phyloP scores from a whole-genome alignment of 345 rosid species.

The Noccaea caerulescens region DNA sequence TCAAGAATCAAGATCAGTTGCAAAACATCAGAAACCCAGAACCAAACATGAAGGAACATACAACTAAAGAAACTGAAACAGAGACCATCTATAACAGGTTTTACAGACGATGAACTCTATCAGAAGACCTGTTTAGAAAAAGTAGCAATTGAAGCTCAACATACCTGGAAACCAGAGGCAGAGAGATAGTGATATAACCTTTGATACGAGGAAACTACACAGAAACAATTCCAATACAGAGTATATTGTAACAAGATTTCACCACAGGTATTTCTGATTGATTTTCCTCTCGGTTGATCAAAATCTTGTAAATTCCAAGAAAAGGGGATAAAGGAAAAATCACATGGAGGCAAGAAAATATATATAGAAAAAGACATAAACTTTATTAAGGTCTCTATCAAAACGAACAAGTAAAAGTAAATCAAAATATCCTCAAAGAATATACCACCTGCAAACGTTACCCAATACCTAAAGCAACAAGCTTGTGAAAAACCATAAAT shows the following conservation, averaged over 20 bases:
- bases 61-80: slow-evolving; percentile 14
- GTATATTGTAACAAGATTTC: slow-evolving; percentile 29
- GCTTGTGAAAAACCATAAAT: slow-evolving; percentile 8
- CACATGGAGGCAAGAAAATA: slow-evolving; percentile 32
- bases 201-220: slow-evolving; percentile 15
- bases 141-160: slow-evolving; percentile 21
- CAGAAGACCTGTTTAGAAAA: slow-evolving; percentile 3
- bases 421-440: slow-evolving; percentile 40
- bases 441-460: slow-evolving; percentile 37
- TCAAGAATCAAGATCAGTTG: slow-evolving; percentile 9
- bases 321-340: slow-evolving; percentile 39
- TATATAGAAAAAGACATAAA: not conserved
- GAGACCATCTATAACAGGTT: slow-evolving; percentile 17
- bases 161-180: slow-evolving; percentile 32
- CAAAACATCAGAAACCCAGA: slow-evolving; percentile 20
- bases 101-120: slow-evolving; percentile 24
- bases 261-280: slow-evolving; percentile 11
- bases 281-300: slow-evolving; percentile 32
- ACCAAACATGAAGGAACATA: slow-evolving; percentile 19
- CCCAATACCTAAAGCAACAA: slow-evolving; percentile 39
- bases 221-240: slow-evolving; percentile 3
- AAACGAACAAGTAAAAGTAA: slow-evolving; percentile 25
- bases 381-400: slow-evolving; percentile 38
- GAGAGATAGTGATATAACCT: slow-evolving; percentile 17
- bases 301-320: slow-evolving; percentile 47